phyloP scores from a whole-genome alignment of 1,139 yeast genomes.

The Lodderomyces beijingensis region DNA sequence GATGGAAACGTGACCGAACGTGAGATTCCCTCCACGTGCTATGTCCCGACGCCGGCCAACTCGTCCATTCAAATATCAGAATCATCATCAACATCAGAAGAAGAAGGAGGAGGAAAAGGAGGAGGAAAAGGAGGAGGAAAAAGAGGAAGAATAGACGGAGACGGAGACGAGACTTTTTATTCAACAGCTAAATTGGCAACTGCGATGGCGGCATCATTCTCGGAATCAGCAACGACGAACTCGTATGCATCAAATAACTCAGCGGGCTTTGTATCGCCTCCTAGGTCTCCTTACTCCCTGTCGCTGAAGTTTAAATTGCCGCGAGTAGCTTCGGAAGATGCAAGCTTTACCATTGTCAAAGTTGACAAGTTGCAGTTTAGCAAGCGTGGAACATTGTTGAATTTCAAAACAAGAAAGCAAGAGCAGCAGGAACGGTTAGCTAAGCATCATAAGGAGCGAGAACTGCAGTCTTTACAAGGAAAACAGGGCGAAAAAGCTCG shows the following conservation, averaged over 20 bases:
- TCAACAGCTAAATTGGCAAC: too few species aligned
- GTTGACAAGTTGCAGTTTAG: constrained; percentile 4
- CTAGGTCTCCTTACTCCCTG: background rate
- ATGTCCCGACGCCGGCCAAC: background rate
- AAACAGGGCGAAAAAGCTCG: too few species aligned
- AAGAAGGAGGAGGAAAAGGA: too few species aligned
- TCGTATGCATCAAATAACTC: too few species aligned
- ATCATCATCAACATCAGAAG: too few species aligned
- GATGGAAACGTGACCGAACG: background rate
- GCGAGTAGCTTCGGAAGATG: background rate
- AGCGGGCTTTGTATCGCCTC: background rate
- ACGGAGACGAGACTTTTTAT: too few species aligned
- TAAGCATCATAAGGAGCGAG: too few species aligned
- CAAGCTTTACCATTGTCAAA: constrained; percentile 3
- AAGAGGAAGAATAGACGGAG: too few species aligned
- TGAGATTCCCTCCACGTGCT: background rate
- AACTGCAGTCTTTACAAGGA: too few species aligned
- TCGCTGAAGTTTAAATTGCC: constrained; percentile 1
- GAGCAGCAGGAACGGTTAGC: background rate
- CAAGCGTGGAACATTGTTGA: constrained; percentile 4
- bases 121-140: too few species aligned
- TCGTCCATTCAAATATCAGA: background rate
- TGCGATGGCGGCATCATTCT: too few species aligned
- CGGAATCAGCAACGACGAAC: too few species aligned
- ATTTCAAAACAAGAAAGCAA: constrained; percentile 2